These are phyloP conservation scores for Dichotomopilus funicola DNA, from an alignment of 2,329 filamentous ascomycete species.

Conservation along the genomic window DNA sequence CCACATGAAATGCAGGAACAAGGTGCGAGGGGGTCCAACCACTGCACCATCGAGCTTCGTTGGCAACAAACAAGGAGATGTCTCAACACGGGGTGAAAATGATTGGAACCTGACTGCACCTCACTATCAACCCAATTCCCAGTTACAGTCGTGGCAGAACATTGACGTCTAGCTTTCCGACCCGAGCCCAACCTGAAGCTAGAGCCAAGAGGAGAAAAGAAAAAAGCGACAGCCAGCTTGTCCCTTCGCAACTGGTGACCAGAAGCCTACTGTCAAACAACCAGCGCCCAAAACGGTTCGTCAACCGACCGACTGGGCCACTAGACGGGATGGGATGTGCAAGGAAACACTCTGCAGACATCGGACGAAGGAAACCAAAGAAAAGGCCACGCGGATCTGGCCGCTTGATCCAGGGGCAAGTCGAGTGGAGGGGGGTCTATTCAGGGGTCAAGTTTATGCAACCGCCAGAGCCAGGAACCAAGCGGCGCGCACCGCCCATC, in stretches of 20 bases:
- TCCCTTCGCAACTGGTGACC: conserved; percentile 16
- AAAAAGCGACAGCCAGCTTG: conserved; percentile 10
- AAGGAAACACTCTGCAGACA: background rate
- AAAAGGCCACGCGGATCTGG: conserved; percentile 9
- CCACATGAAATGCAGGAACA: no score
- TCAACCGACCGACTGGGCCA: conserved; percentile 8
- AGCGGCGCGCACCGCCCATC: background rate
- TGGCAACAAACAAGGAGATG: no score
- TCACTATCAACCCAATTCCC: no score
- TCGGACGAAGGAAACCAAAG: conserved; percentile 12
- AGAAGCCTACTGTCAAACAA: conserved; percentile 18
- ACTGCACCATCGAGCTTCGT: no score
- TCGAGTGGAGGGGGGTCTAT: background rate
- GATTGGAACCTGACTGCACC: no score
- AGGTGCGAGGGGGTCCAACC: no score
- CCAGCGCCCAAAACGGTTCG: conserved; percentile 5
- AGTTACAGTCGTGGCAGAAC: no score
- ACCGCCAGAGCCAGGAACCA: background rate
- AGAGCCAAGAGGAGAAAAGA: conserved; percentile 10
- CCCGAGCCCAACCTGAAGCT: no score
- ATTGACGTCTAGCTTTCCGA: no score
- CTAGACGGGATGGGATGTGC: background rate
- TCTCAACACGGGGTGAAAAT: no score
- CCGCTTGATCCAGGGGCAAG: conserved; percentile 4
- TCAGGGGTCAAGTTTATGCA: conserved; percentile 22